Base-by-base conservation (phyloP, 306 rosid genomes). In the Ammopiptanthus mongolicus region DNA sequence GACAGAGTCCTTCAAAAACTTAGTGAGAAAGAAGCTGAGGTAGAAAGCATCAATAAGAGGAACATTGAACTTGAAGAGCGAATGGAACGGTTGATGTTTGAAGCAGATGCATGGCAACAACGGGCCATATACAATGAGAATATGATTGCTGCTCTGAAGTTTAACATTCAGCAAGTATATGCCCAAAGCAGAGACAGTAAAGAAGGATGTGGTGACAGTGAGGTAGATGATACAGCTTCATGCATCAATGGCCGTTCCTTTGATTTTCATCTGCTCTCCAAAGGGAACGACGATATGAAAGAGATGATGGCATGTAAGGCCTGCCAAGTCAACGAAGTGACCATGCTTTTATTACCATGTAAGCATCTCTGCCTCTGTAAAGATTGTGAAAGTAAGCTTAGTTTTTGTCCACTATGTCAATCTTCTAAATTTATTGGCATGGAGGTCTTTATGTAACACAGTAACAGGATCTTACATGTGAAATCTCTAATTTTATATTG, bases 281-380 rank as follows among this genome's bases (percentile, higher is more conserved):
- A 78, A 73, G 88, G 81, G 72, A 84, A 79, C 51, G 77, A 81
- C 5, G 83, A 87, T 33, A 46, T 75, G 87, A 90, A 90, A 81
- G 96, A 90, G 84, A 76, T 81, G 75, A 90, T 89, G 97, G 86
- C 73, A 23, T 95, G 98, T 62, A 95, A 91, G 84, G 96, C 85
- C 34, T 95, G 97, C 88, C 62, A 88, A 57, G 91, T 90, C 36
- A 90, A 91, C 31, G 96, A 90, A 84, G 96, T 85, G 36, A 80
- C 81, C 83, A 91, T 91, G 96, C 93, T 95, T 65, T 82, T 95
- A 29, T 82, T 95, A 29, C 97, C 98, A 10, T 91, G 98, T 65
- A 95, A 90, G 89, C 98, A 95, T 81, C 97, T 91, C 62, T 95
- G 97, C 79, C 89, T 95, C 18, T 91, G 98, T 80, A 95, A 85